Evolutionary conservation across 2,329 filamentous ascomycete genomes (phyloP).

Genomic region (Ilyonectria robusta): DNA sequence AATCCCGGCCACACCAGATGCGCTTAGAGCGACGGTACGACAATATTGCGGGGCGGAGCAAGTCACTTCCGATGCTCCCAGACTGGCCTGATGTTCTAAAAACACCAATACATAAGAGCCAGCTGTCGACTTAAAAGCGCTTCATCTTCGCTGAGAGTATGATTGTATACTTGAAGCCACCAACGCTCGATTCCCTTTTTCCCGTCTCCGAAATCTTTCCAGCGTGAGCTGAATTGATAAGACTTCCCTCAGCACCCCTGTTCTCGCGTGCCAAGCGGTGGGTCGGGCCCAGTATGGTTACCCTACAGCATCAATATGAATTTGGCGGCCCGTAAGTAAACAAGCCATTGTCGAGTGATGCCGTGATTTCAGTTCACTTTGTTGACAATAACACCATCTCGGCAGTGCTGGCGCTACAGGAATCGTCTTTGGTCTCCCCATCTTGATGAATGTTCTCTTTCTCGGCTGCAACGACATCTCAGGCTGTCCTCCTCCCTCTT

Average conservation of each 20-base stretch:
- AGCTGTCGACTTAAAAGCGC: background rate
- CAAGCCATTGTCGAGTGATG: background rate
- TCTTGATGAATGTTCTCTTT: slow-evolving; percentile 79
- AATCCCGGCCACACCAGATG: background rate
- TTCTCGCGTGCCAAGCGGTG: background rate
- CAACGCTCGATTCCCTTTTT: background rate
- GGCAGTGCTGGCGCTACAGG: slow-evolving; percentile 77
- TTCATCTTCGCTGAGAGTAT: background rate
- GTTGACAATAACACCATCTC: background rate
- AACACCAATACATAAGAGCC: slow-evolving; percentile 1
- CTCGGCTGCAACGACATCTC: slow-evolving; percentile 91
- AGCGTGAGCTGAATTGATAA: background rate
- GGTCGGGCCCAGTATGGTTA: slow-evolving; percentile 29
- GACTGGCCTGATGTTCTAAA: slow-evolving; percentile 37
- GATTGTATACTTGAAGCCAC: background rate
- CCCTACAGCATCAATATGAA: slow-evolving; percentile 44
- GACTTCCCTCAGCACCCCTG: background rate
- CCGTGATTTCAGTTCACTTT: background rate
- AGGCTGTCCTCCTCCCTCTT: slow-evolving; percentile 86
- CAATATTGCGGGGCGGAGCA: slow-evolving; percentile 38
- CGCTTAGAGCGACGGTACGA: background rate
- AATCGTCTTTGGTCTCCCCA: slow-evolving; percentile 83
- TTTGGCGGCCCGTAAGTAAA: slow-evolving; percentile 53
- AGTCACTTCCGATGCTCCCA: slow-evolving; percentile 33
- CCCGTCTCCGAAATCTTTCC: background rate